A percentile compares a stretch with the other conserved stretches of the same genome.
Conservation (phyloP, 805 yeast genomes). For the Zygosaccharomyces pseudorouxii region DNA sequence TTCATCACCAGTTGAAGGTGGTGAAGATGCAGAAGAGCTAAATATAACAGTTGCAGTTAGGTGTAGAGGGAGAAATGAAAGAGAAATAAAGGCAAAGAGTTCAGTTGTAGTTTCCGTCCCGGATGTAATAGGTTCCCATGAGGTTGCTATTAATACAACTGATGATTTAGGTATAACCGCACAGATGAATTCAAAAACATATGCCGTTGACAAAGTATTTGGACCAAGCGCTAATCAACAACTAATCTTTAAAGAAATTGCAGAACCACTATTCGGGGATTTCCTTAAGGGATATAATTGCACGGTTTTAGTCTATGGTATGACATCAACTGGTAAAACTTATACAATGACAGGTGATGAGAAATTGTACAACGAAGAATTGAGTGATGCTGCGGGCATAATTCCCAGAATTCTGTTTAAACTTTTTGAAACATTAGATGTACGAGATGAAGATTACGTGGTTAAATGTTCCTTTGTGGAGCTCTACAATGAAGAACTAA, state of each 20-base stretch:
- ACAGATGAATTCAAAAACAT: conserved; percentile 49
- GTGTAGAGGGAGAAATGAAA: conserved; percentile 55
- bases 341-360: conserved; percentile 74
- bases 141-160: conserved; percentile 44
- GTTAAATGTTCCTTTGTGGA: conserved; percentile 81
- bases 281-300: conserved; percentile 73
- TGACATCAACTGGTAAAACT: conserved; percentile 89
- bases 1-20: conserved; percentile 10
- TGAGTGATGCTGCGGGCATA: conserved; percentile 54
- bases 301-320: conserved; percentile 83
- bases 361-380: conserved; percentile 28
- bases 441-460: conserved; percentile 46
- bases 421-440: conserved; percentile 50
- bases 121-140: conserved; percentile 42
- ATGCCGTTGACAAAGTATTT: conserved; percentile 72
- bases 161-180: conserved; percentile 40
- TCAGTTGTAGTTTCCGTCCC: conserved; percentile 56
- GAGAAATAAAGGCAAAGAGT: conserved; percentile 54
- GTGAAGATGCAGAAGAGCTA: conserved; percentile 32
- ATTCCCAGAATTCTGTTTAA: conserved; percentile 56
- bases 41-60: conserved; percentile 62
- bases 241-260: conserved; percentile 60
- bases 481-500: conserved; percentile 79
- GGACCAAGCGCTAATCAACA: conserved; percentile 78
- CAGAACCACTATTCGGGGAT: conserved; percentile 59